Evolutionary conservation across 1,284 basidiomycete genomes (phyloP).

Genomic region (Apiotrichum porosum): DNA sequence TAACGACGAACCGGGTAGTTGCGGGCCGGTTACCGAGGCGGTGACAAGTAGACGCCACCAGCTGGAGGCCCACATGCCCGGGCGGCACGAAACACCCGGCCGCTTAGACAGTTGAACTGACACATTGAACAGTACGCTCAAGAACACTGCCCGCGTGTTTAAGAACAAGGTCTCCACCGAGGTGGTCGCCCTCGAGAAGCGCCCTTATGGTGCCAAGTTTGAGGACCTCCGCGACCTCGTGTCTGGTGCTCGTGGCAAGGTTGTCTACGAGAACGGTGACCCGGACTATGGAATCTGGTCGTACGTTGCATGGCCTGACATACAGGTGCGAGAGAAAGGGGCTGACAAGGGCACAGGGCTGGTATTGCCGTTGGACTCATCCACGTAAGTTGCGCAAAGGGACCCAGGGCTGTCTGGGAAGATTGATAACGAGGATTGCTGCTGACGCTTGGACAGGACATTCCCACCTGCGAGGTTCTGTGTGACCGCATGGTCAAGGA

Average conservation of each 20-base stretch:
- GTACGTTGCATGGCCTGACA: too few relatives aligned
- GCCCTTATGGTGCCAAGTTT: slow-evolving; percentile 80
- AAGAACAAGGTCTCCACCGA: slow-evolving; percentile 56
- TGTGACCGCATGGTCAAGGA: slow-evolving; percentile 68
- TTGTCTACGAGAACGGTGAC: slow-evolving; percentile 81
- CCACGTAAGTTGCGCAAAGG: too few relatives aligned
- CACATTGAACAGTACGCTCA: slow-evolving; percentile 55
- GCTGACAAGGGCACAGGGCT: background rate
- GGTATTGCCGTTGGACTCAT: background rate
- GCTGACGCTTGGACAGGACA: too few relatives aligned
- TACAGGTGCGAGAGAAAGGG: slow-evolving; percentile 14
- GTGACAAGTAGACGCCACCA: too few relatives aligned
- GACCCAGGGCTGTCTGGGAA: background rate
- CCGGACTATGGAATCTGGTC: slow-evolving; percentile 81
- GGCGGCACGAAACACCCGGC: too few relatives aligned
- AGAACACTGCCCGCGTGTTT: slow-evolving; percentile 83
- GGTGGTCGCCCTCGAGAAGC: slow-evolving; percentile 73
- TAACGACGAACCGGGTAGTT: too few relatives aligned
- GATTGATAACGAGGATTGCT: too few relatives aligned
- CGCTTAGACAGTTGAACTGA: background rate
- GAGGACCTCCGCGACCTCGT: slow-evolving; percentile 79
- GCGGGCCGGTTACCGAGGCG: too few relatives aligned
- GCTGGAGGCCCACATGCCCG: too few relatives aligned
- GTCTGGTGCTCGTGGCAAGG: slow-evolving; percentile 61
- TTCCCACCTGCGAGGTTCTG: slow-evolving; percentile 75